These are phyloP conservation scores for Ceratobasidium sp. DNA, from an alignment of 1,284 basidiomycete species.

Conservation along the genomic window DNA sequence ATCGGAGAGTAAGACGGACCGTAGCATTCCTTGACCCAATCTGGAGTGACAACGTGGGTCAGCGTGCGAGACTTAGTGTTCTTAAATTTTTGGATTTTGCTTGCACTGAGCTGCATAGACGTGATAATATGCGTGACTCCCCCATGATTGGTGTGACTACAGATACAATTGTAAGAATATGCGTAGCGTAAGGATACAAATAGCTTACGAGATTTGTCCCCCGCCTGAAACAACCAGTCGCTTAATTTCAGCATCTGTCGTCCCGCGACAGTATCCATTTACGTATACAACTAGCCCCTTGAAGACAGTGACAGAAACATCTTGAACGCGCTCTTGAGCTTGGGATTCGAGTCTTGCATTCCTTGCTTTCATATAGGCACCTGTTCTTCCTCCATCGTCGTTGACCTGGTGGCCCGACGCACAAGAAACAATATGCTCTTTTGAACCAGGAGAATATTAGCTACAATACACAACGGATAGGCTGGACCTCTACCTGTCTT, in stretches of 20 bases:
- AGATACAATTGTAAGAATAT: not conserved
- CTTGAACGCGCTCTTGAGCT: conserved; percentile 25
- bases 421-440: conserved; percentile 44
- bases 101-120: conserved; percentile 44
- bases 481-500: conserved; percentile 34
- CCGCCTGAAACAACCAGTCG: conserved; percentile 43
- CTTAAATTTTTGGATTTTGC: conserved; percentile 43
- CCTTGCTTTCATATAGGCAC: conserved; percentile 33
- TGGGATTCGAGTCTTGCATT: conserved; percentile 41
- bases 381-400: conserved; percentile 31
- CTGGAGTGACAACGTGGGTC: conserved; percentile 45
- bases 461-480: not conserved
- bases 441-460: not conserved
- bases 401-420: conserved; percentile 41
- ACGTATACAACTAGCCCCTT: conserved; percentile 31
- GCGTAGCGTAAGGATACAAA: not conserved
- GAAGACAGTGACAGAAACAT: conserved; percentile 20
- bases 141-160: conserved; percentile 38
- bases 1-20: not conserved
- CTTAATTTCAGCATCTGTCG: conserved; percentile 44
- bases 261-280: conserved; percentile 39
- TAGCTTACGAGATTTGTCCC: conserved; percentile 42
- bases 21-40: conserved; percentile 44
- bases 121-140: conserved; percentile 44
- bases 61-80: conserved; percentile 31